Evolutionary conservation across 768 basidiomycete genomes (phyloP), one percentile per base, ranked within the genome.

Genomic region (Lactarius sanguifluus): DNA sequence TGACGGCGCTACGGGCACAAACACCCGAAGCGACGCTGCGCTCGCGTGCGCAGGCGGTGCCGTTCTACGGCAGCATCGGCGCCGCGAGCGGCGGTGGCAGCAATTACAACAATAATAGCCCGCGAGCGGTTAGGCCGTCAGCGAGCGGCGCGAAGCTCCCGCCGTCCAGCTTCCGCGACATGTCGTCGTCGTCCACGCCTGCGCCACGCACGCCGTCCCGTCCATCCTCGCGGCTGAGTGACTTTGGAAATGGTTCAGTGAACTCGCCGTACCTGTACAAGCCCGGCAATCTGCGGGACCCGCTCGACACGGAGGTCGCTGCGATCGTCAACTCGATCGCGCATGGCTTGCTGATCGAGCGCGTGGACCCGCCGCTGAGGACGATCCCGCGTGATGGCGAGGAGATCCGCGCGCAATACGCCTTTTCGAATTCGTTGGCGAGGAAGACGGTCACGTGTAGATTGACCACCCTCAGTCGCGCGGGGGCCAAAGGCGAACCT

Each of bases 371-470:
- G 20, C 91, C 87, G 10, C 73, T 94, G 70, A 83, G 81, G 71
- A 80, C 77, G 62, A 74, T 84, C 13, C 90, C 89, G 25, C 85
- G 83, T 71, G 86, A 86, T 61, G 89, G 88, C 30, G 88, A 91
- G 75, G 92, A 94, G 76, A 80, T 92, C 71, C 85, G 87, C 72
- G 94, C 92, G 8, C 87, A 91, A 74, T 96, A 95, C 77, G 85
- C 88, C 41, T 88, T 95, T 74, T 85, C 90, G 69, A 93, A 85
- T 70, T 75, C 85, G 68, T 76, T 93, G 70, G 84, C 85, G 69
- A 81, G 85, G 70, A 94, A 92, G 79, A 81, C 88, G 41, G 83
- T 96, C 41, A 89, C 87, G 30, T 92, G 90, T 75, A 84, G 89
- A 70, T 78, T 96, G 77, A 91, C 92, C 55, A 90, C 91, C 56